Base-by-base conservation (phyloP, 148 eudicot genomes). In the Rhododendron mucronatum region DNA sequence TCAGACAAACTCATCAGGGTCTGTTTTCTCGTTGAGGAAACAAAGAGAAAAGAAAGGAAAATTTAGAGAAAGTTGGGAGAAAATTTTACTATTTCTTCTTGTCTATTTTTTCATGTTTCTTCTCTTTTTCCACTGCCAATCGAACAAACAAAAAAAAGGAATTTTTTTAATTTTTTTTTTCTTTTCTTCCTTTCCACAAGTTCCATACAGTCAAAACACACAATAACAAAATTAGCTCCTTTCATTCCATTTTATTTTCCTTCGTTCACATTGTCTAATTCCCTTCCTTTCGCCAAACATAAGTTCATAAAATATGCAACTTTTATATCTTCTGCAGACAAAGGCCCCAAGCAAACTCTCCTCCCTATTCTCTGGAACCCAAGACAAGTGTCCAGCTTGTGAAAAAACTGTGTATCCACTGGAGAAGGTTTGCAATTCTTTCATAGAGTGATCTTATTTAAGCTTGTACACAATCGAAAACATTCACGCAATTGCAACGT, bases 361-460 rank as follows among this genome's bases (percentile, higher is more conserved):
- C 2, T 89, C 95, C 41, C 12, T 95, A 81, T 96, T 96, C 88
- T 91, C 90, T 88, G 98, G 98, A 61, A 96, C 98, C 48, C 94
- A 88, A 89, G 98, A 96, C 77, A 96, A 96, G 88, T 96, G 98
- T 83, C 86, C 95, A 51, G 86, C 92, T 83, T 96, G 98, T 83
- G 81, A 87, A 82, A 95, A 96, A 86, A 96, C 98, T 16, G 98
- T 94, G 21, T 96, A 96, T 55, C 98, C 98, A 15, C 80, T 95
- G 30, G 98, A 96, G 86, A 96, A 96, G 98, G 98, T 96, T 18
- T 41, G 88, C 75, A 48, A 18, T 26, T 81, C 35, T 80, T 80
- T 30, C 14, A n/a, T 28, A 14, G 0, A 50, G 39, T 15, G 7
- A 13, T 80, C 61, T 12, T 26, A 45, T 78, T 2, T 21, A 23